phyloP scores from a whole-genome alignment of 305 asterid genomes.

The Euphrasia arctica region DNA sequence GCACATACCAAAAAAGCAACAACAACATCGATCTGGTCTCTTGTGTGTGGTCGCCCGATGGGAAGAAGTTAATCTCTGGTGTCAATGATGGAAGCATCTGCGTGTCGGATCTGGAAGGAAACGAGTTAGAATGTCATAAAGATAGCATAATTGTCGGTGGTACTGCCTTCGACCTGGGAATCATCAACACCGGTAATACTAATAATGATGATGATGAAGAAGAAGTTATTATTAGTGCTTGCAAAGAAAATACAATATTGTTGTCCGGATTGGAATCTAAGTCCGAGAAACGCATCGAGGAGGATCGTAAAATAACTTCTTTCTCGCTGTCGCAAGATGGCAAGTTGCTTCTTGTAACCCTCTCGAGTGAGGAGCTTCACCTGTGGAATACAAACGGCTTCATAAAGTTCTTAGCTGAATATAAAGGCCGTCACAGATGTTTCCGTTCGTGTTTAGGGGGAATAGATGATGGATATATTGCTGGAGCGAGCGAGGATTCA shows the following conservation, averaged over 20 bases:
- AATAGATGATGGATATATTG: conserved; percentile 39
- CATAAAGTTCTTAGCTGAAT: conserved; percentile 29
- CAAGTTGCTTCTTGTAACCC: conserved; percentile 42
- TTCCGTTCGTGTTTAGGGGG: conserved; percentile 52
- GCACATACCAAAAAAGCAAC: conserved; percentile 28
- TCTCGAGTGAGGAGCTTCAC: conserved; percentile 41
- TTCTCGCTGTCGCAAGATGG: conserved; percentile 41
- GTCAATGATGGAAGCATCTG: conserved; percentile 40
- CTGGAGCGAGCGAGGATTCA: conserved; percentile 51
- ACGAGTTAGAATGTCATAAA: conserved; percentile 35
- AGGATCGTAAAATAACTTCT: conserved; percentile 36
- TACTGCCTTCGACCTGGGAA: conserved; percentile 38
- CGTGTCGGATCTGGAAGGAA: conserved; percentile 33
- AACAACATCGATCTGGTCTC: conserved; percentile 42
- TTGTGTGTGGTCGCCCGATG: conserved; percentile 55
- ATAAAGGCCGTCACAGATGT: conserved; percentile 41
- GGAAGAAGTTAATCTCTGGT: conserved; percentile 32
- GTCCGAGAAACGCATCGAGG: conserved; percentile 33
- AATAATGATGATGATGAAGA: conserved; percentile 49
- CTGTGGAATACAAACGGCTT: conserved; percentile 48
- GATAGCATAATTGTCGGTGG: conserved; percentile 27
- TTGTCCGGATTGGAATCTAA: conserved; percentile 35
- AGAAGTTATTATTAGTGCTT: conserved; percentile 32
- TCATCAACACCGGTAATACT: conserved; percentile 22
- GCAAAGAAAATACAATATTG: conserved; percentile 31